Evolutionary conservation across 78 protist genomes (phyloP).

Genomic region (Carpediemonas membranifera): DNA sequence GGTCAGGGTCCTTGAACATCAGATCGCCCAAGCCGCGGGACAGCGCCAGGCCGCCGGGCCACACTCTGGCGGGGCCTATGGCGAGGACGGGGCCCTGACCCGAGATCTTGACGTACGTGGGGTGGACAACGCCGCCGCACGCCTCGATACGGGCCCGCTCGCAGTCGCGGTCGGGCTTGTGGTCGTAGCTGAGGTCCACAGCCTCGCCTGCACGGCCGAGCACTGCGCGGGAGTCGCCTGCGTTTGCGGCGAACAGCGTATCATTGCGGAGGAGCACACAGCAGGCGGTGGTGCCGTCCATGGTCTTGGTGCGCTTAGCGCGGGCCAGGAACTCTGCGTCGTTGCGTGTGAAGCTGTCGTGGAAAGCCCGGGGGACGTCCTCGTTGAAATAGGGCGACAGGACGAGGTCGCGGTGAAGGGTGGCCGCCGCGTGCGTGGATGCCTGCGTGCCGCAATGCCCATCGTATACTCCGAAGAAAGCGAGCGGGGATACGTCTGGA

Average conservation of each 20-base stretch:
- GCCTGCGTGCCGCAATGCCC: too few species aligned
- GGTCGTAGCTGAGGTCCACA: constrained; percentile 22
- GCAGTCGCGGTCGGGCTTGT: constrained; percentile 26
- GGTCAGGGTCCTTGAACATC: background rate
- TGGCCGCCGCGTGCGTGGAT: too few species aligned
- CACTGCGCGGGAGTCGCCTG: constrained; percentile 47
- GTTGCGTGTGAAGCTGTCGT: background rate
- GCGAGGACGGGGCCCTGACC: background rate
- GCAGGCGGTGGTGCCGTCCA: background rate
- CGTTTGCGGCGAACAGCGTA: constrained; percentile 36
- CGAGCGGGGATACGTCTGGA: background rate
- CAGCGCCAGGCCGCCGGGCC: background rate
- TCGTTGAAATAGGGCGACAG: too few species aligned
- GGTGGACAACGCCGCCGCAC: constrained; percentile 25
- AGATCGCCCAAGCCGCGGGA: background rate
- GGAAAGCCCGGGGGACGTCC: too few species aligned
- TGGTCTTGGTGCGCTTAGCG: background rate
- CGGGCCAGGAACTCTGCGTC: background rate
- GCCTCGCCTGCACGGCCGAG: constrained; percentile 14
- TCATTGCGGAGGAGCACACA: constrained; percentile 13
- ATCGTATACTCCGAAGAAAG: constrained; percentile 18
- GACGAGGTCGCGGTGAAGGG: too few species aligned
- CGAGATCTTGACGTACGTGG: background rate
- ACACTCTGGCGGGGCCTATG: background rate
- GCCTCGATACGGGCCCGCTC: constrained; percentile 11